Conservation (phyloP, 2,329 filamentous ascomycete species). For the Clarireedia sp. region DNA sequence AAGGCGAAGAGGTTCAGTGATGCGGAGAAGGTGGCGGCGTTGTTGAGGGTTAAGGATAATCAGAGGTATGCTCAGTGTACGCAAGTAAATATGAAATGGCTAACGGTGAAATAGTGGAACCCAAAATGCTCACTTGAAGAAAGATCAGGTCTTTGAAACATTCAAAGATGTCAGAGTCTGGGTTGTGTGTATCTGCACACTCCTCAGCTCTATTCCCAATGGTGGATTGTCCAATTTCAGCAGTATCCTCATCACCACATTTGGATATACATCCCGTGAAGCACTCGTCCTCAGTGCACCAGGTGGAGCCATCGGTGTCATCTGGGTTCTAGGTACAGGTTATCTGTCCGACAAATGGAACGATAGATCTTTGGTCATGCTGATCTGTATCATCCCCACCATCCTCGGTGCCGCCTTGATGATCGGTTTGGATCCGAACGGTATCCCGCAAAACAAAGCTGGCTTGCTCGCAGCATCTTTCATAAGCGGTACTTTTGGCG, state of each 20-base stretch:
- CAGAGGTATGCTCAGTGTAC: background rate
- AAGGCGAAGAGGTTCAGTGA: slow-evolving; percentile 26
- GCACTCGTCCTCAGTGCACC: slow-evolving; percentile 34
- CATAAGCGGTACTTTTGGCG: too few species aligned
- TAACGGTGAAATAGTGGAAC: background rate
- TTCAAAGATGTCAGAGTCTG: slow-evolving; percentile 30
- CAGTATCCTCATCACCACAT: slow-evolving; percentile 30
- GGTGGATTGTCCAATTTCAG: slow-evolving; percentile 34
- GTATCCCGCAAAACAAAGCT: too few species aligned
- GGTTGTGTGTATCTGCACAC: slow-evolving; percentile 14
- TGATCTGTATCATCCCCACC: too few species aligned
- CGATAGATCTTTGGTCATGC: too few species aligned
- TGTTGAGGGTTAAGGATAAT: slow-evolving; percentile 3
- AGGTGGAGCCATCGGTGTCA: slow-evolving; percentile 47
- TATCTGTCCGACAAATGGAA: slow-evolving; percentile 33
- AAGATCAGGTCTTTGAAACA: slow-evolving; percentile 31
- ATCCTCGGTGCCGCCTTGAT: too few species aligned
- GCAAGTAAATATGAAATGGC: too few species aligned
- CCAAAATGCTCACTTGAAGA: slow-evolving; percentile 30
- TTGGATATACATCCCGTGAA: slow-evolving; percentile 28
- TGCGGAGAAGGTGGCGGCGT: background rate
- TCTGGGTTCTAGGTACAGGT: slow-evolving; percentile 41
- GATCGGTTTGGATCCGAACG: too few species aligned
- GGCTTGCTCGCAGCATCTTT: too few species aligned
- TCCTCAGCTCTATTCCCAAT: slow-evolving; percentile 31